A percentile compares a stretch with the other conserved stretches of the same genome.
Conservation (phyloP, 2,329 filamentous ascomycete species). For the Fusarium musae region DNA sequence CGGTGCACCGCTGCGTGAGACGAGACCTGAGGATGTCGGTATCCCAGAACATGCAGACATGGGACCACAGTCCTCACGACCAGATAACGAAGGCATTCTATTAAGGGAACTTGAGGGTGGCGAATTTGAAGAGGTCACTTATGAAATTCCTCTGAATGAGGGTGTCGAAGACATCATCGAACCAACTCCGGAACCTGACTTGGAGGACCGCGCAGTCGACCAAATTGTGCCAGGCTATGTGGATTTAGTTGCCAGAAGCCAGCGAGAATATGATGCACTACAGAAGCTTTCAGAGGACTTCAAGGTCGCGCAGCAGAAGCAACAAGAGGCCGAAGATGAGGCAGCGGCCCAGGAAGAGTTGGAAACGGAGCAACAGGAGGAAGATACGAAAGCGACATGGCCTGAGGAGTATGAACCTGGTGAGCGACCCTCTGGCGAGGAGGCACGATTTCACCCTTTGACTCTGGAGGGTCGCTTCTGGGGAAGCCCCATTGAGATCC, state of each 20-base stretch:
- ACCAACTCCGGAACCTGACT: background rate
- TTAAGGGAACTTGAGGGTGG: conserved; percentile 67
- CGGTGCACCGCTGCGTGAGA: conserved; percentile 76
- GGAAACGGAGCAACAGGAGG: conserved; percentile 46
- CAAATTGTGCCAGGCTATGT: conserved; percentile 54
- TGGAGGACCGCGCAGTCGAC: conserved; percentile 33
- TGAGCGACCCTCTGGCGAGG: conserved; percentile 49
- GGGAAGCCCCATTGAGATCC: conserved; percentile 77
- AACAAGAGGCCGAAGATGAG: conserved; percentile 44
- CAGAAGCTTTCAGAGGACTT: conserved; percentile 68
- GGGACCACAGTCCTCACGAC: conserved; percentile 35
- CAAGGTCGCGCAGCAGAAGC: conserved; percentile 55
- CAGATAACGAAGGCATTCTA: conserved; percentile 56
- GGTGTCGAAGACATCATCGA: conserved; percentile 38
- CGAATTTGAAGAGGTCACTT: conserved; percentile 70
- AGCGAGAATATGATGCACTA: conserved; percentile 66
- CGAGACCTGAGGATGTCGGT: conserved; percentile 68
- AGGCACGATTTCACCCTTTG: conserved; percentile 74
- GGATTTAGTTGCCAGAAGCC: conserved; percentile 62
- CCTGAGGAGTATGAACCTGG: conserved; percentile 48
- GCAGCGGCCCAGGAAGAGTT: conserved; percentile 51
- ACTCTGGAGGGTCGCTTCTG: conserved; percentile 80
- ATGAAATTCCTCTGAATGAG: conserved; percentile 46
- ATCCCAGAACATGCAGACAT: conserved; percentile 56
- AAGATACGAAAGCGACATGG: conserved; percentile 37